Evolutionary conservation across 192 early-diverging fungal species (phyloP), one percentile per base, ranked within the genome.

Genomic region (Phlyctochytrium planicorne): DNA sequence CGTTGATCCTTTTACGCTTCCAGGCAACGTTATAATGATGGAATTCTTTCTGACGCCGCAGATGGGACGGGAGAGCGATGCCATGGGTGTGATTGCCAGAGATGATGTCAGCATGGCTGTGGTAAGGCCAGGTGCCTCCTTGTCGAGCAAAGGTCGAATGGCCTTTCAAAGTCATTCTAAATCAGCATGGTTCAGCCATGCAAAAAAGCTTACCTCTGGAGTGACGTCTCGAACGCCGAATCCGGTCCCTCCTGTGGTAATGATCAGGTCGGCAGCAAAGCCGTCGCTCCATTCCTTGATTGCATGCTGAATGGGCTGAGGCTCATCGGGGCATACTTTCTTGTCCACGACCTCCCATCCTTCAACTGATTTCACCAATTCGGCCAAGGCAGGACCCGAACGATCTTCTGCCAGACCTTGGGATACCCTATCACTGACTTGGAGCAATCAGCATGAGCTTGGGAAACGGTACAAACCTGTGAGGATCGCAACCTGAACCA

Each of bases 181-280:
- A 30, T 32, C 30, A 17, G 57, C 16, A 37, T 10, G 25, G 60
- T 12, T 10, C 3, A 31, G 30, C 23, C 32, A 67, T 16, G 34
- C 16, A 14, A 56, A 53, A 59, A 16, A 55, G 66, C 32, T 52
- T 78, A 88, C 94, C 78, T 93, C 93, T 1, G 94, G 91, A 1
- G 96, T 97, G 3, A 87, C 85, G 65, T 98, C 96, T 55, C 91
- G 78, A 32, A 86, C 75, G 17, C 90, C 87, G 63, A 98, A 87
- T 0, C 96, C 96, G 2, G 96, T 98, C n/a, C 96, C 96, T 2
- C 96, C 96, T 2, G 91, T 88, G 0, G 91, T 87, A 3, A 96
- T 59, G 14, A 96, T 73, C n/a, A 98, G 72, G 36, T 90, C 83
- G 1, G 62, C 71, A 17, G 25, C 36, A 2, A 59, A 32, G 14